Evolutionary conservation across 257 asterid species (phyloP).

Genomic region (Rauvolfia tetraphylla): DNA sequence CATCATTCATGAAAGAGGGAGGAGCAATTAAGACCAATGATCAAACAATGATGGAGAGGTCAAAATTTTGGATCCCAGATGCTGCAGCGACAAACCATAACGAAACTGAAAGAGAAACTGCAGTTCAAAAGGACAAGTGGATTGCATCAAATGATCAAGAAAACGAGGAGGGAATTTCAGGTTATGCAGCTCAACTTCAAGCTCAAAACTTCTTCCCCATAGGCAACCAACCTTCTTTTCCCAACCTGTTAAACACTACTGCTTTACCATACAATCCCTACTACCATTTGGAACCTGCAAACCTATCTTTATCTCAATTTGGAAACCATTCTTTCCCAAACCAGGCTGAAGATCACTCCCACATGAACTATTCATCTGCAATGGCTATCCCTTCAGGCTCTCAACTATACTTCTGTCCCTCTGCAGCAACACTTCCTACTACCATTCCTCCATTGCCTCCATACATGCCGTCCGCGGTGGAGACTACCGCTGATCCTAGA

Average conservation of each 20-base stretch:
- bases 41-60: constrained; percentile 13
- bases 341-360: constrained; percentile 31
- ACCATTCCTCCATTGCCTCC: constrained; percentile 27
- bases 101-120: constrained; percentile 11
- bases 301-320: constrained; percentile 48
- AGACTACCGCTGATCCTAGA: constrained; percentile 25
- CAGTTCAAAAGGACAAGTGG: constrained; percentile 24
- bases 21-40: constrained; percentile 14
- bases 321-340: constrained; percentile 33
- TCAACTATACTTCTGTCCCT: constrained; percentile 34
- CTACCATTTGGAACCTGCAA: constrained; percentile 50
- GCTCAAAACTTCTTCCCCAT: constrained; percentile 49
- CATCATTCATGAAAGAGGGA: constrained; percentile 1
- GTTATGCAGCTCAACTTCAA: constrained; percentile 25
- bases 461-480: constrained; percentile 28
- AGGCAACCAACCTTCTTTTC: constrained; percentile 30
- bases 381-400: constrained; percentile 24
- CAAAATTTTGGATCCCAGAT: constrained; percentile 12
- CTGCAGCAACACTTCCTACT: constrained; percentile 21
- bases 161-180: constrained; percentile 30
- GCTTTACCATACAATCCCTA: constrained; percentile 31
- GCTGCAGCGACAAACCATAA: background rate
- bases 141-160: constrained; percentile 24
- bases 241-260: constrained; percentile 17
- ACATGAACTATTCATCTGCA: constrained; percentile 12